Evolutionary conservation across 257 asterid genomes (phyloP).

Genomic region (Rhazya stricta): DNA sequence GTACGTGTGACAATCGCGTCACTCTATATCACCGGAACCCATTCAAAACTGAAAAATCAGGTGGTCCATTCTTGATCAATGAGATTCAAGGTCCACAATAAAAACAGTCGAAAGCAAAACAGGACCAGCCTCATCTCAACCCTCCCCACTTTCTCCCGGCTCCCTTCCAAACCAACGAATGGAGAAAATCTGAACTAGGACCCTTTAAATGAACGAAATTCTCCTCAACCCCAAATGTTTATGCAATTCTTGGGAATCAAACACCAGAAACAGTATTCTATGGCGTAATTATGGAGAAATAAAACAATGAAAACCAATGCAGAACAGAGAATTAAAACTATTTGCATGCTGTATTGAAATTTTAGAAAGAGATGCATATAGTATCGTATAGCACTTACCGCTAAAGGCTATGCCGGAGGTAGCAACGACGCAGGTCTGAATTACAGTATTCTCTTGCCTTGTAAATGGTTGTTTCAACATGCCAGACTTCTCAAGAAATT

Average conservation of each 20-base stretch:
- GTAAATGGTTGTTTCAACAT: constrained; percentile 74
- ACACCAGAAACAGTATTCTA: neutral
- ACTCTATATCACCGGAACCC: neutral
- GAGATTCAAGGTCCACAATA: neutral
- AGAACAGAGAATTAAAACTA: neutral
- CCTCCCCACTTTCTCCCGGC: neutral
- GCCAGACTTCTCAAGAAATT: constrained; percentile 63
- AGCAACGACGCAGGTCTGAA: constrained; percentile 96
- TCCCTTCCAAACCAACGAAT: neutral
- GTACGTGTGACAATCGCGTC: too few species aligned
- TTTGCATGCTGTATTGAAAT: neutral
- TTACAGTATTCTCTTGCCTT: constrained; percentile 85
- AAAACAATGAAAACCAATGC: neutral
- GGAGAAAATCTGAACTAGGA: neutral
- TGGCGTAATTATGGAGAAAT: neutral
- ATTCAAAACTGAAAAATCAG: neutral
- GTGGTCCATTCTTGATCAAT: neutral
- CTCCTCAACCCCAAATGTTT: neutral
- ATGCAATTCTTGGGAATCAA: neutral
- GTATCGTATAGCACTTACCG: constrained; percentile 32
- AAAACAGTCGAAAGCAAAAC: too few species aligned
- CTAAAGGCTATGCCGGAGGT: constrained; percentile 94
- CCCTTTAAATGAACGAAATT: neutral
- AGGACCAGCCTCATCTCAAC: neutral
- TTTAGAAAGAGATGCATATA: neutral